phyloP scores from a whole-genome alignment of 2,329 filamentous ascomycete genomes.

The Sphaerulina musiva region DNA sequence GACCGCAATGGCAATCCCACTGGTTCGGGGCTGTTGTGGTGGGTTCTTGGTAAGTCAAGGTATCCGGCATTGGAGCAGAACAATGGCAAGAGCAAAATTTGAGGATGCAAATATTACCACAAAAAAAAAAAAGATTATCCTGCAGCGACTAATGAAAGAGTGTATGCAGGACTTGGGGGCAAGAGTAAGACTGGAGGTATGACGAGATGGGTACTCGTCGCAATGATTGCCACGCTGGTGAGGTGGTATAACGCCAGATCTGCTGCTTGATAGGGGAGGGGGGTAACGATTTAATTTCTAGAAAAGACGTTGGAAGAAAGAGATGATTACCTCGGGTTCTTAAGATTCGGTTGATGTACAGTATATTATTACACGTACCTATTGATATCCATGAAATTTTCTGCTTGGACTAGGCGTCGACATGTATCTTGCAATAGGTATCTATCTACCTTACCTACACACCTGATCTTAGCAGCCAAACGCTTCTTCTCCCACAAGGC shows the following conservation, averaged over 20 bases:
- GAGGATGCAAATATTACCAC: background rate
- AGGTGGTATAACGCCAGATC: slow-evolving; percentile 14
- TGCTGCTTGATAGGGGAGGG: background rate
- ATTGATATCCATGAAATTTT: too few species aligned
- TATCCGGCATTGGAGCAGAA: slow-evolving; percentile 7
- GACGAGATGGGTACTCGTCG: slow-evolving; percentile 29
- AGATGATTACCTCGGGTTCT: too few species aligned
- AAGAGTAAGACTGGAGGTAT: slow-evolving; percentile 25
- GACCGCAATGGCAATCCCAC: slow-evolving; percentile 48
- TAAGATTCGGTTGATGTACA: too few species aligned
- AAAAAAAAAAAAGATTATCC: background rate
- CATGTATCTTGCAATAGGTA: too few species aligned
- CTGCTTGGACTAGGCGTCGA: too few species aligned
- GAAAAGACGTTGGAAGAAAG: too few species aligned
- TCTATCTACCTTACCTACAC: too few species aligned
- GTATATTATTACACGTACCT: too few species aligned
- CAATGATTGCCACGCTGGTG: slow-evolving; percentile 19
- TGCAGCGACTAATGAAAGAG: background rate
- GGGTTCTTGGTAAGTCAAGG: slow-evolving; percentile 23
- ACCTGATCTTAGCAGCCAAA: too few species aligned
- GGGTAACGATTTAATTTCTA: too few species aligned
- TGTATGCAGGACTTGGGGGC: slow-evolving; percentile 24
- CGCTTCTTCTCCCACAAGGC: too few species aligned
- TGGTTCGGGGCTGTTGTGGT: slow-evolving; percentile 27
- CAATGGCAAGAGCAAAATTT: slow-evolving; percentile 6